Percentiles rank a stretch among this genome's conserved stretches.
Conservation (phyloP, 2,329 filamentous ascomycete genomes). For the Calonectria fujianensis region DNA sequence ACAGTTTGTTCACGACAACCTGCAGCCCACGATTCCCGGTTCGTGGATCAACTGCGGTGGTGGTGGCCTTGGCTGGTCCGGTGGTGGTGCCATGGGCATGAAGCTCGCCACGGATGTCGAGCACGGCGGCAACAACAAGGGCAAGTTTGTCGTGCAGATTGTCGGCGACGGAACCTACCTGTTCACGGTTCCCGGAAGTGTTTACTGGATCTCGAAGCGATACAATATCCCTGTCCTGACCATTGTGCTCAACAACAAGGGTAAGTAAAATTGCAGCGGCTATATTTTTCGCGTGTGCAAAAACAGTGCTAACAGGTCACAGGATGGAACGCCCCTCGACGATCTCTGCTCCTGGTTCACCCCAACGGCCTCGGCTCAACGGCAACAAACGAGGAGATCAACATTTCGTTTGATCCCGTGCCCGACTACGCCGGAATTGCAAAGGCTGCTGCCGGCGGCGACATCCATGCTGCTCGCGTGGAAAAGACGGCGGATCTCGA, state of each 20-base stretch:
- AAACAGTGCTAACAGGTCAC: conserved; percentile 39
- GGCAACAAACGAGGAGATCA: conserved; percentile 77
- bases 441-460: conserved; percentile 74
- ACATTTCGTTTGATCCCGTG: conserved; percentile 75
- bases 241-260: conserved; percentile 75
- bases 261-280: conserved; percentile 55
- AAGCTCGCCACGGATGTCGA: conserved; percentile 77
- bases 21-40: conserved; percentile 80
- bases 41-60: conserved; percentile 89
- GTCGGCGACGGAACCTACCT: conserved; percentile 76
- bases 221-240: conserved; percentile 74
- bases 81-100: conserved; percentile 84
- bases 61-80: conserved; percentile 87
- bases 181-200: conserved; percentile 72
- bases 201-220: conserved; percentile 73
- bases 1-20: conserved; percentile 79
- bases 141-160: conserved; percentile 72
- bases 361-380: conserved; percentile 73
- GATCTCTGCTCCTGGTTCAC: conserved; percentile 74
- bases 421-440: conserved; percentile 78
- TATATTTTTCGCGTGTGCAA: not conserved
- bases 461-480: conserved; percentile 70
- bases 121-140: conserved; percentile 62
- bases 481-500: conserved; percentile 68
- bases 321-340: conserved; percentile 77